These are phyloP conservation scores for Macrolepiota dolichaula DNA, from an alignment of 768 basidiomycete genomes.

Conservation along the genomic window DNA sequence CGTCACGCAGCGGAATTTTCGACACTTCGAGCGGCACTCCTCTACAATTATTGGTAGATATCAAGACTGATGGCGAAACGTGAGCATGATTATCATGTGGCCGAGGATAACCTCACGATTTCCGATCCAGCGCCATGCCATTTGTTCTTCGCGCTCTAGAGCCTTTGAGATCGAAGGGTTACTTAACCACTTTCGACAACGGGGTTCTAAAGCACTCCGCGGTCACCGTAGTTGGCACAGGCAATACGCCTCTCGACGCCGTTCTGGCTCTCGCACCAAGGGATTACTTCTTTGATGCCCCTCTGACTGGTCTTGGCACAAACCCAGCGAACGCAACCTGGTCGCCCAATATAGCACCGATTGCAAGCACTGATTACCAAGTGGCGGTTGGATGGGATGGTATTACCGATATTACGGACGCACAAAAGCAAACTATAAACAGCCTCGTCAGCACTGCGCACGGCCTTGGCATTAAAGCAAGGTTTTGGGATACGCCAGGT, in stretches of 20 bases:
- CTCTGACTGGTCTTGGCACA: slow-evolving; percentile 34
- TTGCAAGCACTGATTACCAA: slow-evolving; percentile 49
- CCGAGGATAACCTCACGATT: not conserved
- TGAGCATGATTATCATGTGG: slow-evolving; percentile 19
- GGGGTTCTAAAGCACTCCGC: slow-evolving; percentile 32
- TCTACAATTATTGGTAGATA: slow-evolving; percentile 47
- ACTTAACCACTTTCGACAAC: slow-evolving; percentile 42
- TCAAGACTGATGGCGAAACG: slow-evolving; percentile 49
- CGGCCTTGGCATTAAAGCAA: slow-evolving; percentile 37
- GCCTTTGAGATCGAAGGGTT: slow-evolving; percentile 40
- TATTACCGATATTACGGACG: slow-evolving; percentile 36
- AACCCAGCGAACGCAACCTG: slow-evolving; percentile 32
- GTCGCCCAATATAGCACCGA: slow-evolving; percentile 38
- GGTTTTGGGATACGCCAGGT: slow-evolving; percentile 53
- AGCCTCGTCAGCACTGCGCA: slow-evolving; percentile 43
- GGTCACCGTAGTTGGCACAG: slow-evolving; percentile 47
- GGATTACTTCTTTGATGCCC: slow-evolving; percentile 52
- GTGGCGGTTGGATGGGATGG: slow-evolving; percentile 45
- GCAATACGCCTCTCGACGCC: slow-evolving; percentile 46
- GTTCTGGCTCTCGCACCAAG: slow-evolving; percentile 42
- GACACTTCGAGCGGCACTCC: slow-evolving; percentile 38
- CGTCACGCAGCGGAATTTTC: slow-evolving; percentile 42
- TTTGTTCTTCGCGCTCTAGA: slow-evolving; percentile 40
- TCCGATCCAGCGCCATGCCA: slow-evolving; percentile 34
- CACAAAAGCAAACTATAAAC: slow-evolving; percentile 34